Percentiles rank a stretch among this genome's conserved stretches.
phyloP scores from a whole-genome alignment of 805 yeast species.

The Wickerhamia fluorescens region DNA sequence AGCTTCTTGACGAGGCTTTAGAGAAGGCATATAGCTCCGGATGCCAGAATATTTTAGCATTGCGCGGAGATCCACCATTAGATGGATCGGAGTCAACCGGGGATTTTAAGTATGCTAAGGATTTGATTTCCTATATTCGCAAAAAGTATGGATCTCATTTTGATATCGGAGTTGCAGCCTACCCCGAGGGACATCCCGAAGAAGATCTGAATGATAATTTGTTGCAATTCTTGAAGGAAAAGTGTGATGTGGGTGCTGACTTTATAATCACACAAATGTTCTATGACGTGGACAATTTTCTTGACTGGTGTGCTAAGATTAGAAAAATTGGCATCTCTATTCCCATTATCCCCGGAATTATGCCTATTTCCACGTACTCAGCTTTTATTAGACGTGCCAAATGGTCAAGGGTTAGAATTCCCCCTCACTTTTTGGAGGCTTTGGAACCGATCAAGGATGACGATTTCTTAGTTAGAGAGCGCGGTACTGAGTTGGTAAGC shows the following conservation, averaged over 20 bases:
- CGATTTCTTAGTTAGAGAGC: constrained; percentile 78
- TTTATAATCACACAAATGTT: constrained; percentile 96
- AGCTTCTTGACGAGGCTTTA: constrained; percentile 76
- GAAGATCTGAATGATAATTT: constrained; percentile 46
- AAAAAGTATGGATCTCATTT: constrained; percentile 78
- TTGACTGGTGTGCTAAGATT: constrained; percentile 70
- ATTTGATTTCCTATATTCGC: constrained; percentile 72
- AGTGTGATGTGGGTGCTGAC: constrained; percentile 90
- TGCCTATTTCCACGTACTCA: constrained; percentile 96
- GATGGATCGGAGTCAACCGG: constrained; percentile 69
- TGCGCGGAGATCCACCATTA: constrained; percentile 92
- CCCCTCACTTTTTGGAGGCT: constrained; percentile 59
- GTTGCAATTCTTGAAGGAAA: constrained; percentile 67
- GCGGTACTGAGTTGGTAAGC: constrained; percentile 75
- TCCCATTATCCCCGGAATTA: constrained; percentile 95
- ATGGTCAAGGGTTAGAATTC: constrained; percentile 86
- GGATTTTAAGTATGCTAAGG: constrained; percentile 85
- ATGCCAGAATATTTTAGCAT: constrained; percentile 89
- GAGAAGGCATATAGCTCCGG: constrained; percentile 83
- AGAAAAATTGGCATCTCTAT: constrained; percentile 67
- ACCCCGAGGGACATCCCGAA: constrained; percentile 97
- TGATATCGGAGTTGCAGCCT: constrained; percentile 93
- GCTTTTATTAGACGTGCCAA: constrained; percentile 88
- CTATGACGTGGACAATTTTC: constrained; percentile 82
- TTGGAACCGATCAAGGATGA: constrained; percentile 85